Evolutionary conservation across 257 asterid genomes (phyloP).

Genomic region (Knoxia roxburghii): DNA sequence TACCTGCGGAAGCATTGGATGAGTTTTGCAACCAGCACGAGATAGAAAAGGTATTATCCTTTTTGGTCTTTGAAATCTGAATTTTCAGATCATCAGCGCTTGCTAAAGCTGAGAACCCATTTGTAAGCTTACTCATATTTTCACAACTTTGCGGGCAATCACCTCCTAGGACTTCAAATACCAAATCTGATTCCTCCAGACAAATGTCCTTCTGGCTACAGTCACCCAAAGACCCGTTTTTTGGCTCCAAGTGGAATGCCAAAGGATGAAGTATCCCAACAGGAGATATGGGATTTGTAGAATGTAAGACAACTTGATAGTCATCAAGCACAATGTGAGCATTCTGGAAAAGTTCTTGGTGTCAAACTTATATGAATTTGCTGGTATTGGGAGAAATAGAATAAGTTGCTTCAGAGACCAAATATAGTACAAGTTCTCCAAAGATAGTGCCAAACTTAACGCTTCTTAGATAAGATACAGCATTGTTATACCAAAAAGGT

Average conservation of each 20-base stretch:
- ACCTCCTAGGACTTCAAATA: constrained; percentile 73
- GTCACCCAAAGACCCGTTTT: constrained; percentile 32
- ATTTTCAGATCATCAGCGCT: constrained; percentile 34
- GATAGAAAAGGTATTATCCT: constrained; percentile 53
- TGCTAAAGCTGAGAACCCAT: constrained; percentile 23
- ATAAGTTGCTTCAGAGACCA: neutral
- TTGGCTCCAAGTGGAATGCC: constrained; percentile 79
- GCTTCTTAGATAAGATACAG: neutral
- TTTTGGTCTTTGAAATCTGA: constrained; percentile 50
- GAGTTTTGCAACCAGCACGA: constrained; percentile 75
- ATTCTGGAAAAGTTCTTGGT: constrained; percentile 53
- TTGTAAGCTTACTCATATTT: constrained; percentile 23
- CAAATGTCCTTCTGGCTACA: constrained; percentile 23
- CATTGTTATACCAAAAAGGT: neutral
- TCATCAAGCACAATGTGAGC: constrained; percentile 89
- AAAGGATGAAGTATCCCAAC: constrained; percentile 93
- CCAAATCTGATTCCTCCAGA: constrained; percentile 40
- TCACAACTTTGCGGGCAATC: constrained; percentile 39
- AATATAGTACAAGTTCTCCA: too few relatives aligned
- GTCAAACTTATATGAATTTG: constrained; percentile 20
- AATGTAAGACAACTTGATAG: constrained; percentile 69
- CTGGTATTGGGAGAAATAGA: neutral
- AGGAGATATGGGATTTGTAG: constrained; percentile 86
- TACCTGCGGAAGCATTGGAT: constrained; percentile 60
- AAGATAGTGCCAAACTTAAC: neutral